Evolutionary conservation across 1,139 yeast species (phyloP), one percentile per base, ranked within the genome.

Genomic region (Geotrichum phurueaensis): DNA sequence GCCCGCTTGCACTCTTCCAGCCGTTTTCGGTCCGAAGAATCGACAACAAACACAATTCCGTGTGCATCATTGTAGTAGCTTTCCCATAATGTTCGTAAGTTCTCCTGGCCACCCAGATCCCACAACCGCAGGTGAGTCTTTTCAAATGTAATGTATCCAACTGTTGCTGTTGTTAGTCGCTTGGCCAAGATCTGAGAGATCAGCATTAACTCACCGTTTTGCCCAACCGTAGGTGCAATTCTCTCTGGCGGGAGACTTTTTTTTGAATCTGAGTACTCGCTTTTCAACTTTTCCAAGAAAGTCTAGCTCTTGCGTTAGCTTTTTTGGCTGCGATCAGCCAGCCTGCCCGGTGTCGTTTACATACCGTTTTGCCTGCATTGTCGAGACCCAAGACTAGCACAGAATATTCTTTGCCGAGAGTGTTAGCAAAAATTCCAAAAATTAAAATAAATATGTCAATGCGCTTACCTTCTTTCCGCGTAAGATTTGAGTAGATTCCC

Each of bases 31-130:
- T 92, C 97, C 0, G 96, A 85, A 5, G 97, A 89, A 71, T 94
- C 99, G 15, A 94, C 92, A 43, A 94, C 86, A 72, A 92, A 94
- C 54, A 94, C 86, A 43, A 94, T 89, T 0, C 95, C 98, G 73
- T 94, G 97, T 60, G 97, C 89, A 61, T 86, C 88, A 31, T 80
- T 78, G 74, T 85, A 94, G 76, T 94, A 94, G 62, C 90, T 84
- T 15, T 87, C 81, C 99, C 99, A 94, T 80, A 94, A 80, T 48
- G 84, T 79, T 56, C 98, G 79, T 58, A 94, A 77, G 29, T 89
- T 80, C 69, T 84, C 86, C 73, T 94, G 98, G 5, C 99, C 99
- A 9, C 98, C 98, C 51, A 94, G 84, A 73, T 94, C 99, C 98
- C 98, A 94, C 67, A 94, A 83, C 70, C 91, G 89, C 62, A 94